Base-by-base conservation (phyloP, 352 stramenopile genomes). In the Globisporangium takayamanum region DNA sequence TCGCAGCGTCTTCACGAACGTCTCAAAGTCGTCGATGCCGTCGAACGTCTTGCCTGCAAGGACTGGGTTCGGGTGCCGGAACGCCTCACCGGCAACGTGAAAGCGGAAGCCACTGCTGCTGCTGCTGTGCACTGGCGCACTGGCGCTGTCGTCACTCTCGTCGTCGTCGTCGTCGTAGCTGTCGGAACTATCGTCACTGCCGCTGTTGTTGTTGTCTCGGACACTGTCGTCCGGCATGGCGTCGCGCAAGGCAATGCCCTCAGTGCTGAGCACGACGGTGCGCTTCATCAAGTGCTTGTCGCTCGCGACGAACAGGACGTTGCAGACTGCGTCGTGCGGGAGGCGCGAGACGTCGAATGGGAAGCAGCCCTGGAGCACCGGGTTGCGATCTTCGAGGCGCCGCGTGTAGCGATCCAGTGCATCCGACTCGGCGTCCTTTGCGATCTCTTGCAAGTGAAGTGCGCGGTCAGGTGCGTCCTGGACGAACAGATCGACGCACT, bases 261-360 rank as follows among this genome's bases (percentile, higher is more conserved):
- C 77, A 1, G 74, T 82, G 47, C 70, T 82, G 33, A 87, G 63
- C 41, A 76, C 73, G 56, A 87, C 76, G n/a, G 69, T 74, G 26
- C 77, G 77, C 52, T 74, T 70, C 53, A 87, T 76, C 57, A 87
- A 66, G 26, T 80, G 64, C 47, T 66, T 69, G 66, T 87, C 74
- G 58, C 73, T 80, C 47, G 77, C 68, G 50, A 87, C 73, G 58
- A 87, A 85, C 39, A 87, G 56, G 44, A 87, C 69, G 50, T 87
- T 66, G 28, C 71, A 82, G 7, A 85, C 75, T 18, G 66, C 71
- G 30, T 82, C 74, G 8, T 66, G 52, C 10, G 70, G 68, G 20
- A 87, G 63, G 10, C 77, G 71, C 10, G 49, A 61, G 42, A 87
- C 75, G 25, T 78, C 67, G 16, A 85, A 50, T 3, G 69, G 53